Percentiles rank a stretch among this genome's conserved stretches.
Conservation (phyloP, 768 basidiomycete genomes). For the Clitopilus hobsonii region DNA sequence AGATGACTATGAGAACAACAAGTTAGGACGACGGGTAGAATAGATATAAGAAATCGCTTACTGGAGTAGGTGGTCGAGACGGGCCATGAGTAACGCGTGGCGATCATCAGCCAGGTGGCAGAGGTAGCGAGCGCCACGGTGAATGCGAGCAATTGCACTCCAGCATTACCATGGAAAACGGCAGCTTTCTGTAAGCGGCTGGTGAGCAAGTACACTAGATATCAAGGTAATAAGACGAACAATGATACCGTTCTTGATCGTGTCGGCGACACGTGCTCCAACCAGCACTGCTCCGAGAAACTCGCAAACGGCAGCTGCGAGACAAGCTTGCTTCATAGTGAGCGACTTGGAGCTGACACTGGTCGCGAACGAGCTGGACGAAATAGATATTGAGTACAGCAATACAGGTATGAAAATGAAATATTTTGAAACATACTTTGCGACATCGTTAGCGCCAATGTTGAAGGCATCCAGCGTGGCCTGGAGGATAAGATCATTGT, state of each 20-base stretch:
- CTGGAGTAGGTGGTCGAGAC: constrained; percentile 23
- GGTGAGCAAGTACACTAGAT: background rate
- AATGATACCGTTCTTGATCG: constrained; percentile 24
- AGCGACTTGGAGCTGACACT: constrained; percentile 22
- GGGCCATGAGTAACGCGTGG: constrained; percentile 20
- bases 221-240: constrained; percentile 6
- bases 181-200: constrained; percentile 9
- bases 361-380: constrained; percentile 16
- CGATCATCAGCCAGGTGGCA: constrained; percentile 19
- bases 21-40: background rate
- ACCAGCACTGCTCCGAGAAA: constrained; percentile 22
- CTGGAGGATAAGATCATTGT: background rate
- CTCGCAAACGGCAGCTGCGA: constrained; percentile 21
- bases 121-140: constrained; percentile 19
- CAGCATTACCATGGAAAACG: constrained; percentile 20
- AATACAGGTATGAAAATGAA: background rate
- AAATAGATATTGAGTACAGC: background rate
- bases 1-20: constrained; percentile 9
- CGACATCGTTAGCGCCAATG: constrained; percentile 25
- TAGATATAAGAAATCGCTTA: background rate
- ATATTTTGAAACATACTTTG: constrained; percentile 19
- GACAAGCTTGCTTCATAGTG: constrained; percentile 18
- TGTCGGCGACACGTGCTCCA: constrained; percentile 22
- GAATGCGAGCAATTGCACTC: constrained; percentile 23
- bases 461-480: constrained; percentile 16